phyloP scores from a whole-genome alignment of 495 filamentous ascomycete genomes.

The Aspergillus carlsbadensis region DNA sequence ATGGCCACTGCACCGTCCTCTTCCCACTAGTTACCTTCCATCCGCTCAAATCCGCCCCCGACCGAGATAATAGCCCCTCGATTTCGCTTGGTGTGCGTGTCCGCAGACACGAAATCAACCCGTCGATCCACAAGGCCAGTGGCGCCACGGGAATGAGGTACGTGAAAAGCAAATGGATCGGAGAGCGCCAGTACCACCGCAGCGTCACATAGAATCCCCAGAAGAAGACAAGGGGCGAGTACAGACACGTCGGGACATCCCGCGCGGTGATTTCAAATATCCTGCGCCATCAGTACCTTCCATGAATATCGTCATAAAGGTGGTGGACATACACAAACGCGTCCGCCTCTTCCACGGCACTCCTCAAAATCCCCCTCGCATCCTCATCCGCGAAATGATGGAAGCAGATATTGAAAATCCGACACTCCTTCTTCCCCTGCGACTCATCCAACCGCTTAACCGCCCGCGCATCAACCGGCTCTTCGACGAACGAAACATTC shows the following conservation, averaged over 20 bases:
- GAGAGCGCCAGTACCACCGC: constrained; percentile 60
- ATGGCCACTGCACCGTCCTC: constrained; percentile 30
- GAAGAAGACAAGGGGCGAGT: constrained; percentile 53
- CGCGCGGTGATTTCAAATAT: constrained; percentile 76
- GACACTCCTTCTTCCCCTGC: constrained; percentile 42
- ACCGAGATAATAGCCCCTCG: constrained; percentile 51
- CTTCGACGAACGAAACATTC: constrained; percentile 53
- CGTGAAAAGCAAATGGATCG: constrained; percentile 59
- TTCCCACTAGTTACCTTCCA: constrained; percentile 58
- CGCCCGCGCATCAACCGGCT: constrained; percentile 60
- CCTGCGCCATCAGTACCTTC: constrained; percentile 22
- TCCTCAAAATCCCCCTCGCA: constrained; percentile 56
- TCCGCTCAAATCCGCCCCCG: constrained; percentile 40
- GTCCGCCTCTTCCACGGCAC: constrained; percentile 60
- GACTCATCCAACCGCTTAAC: constrained; percentile 24
- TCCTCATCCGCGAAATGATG: constrained; percentile 71
- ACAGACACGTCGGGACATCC: constrained; percentile 48
- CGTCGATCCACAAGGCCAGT: constrained; percentile 64
- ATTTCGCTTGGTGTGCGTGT: constrained; percentile 66
- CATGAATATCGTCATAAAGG: background rate
- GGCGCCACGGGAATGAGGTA: constrained; percentile 65
- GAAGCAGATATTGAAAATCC: constrained; percentile 71
- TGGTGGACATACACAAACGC: constrained; percentile 55
- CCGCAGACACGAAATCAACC: constrained; percentile 60
- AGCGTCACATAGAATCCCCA: constrained; percentile 54